Evolutionary conservation across 768 basidiomycete species (phyloP).

Genomic region (Kondoa malvinella): DNA sequence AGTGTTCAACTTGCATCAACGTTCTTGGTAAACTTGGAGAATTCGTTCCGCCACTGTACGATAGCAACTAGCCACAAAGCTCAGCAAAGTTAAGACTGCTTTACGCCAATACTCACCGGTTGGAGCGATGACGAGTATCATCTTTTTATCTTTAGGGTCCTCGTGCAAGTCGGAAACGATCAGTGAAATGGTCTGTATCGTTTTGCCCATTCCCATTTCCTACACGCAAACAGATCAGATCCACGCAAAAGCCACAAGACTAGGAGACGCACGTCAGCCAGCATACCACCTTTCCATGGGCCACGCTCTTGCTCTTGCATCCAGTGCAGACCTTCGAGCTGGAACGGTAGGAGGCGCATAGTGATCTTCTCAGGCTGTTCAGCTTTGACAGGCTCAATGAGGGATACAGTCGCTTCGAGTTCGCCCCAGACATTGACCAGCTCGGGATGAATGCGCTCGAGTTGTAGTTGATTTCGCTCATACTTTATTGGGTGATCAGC

Average conservation of each 20-base stretch:
- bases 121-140: slow-evolving; percentile 74
- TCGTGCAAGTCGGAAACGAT: slow-evolving; percentile 50
- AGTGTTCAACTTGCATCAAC: slow-evolving; percentile 33
- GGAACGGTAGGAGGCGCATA: slow-evolving; percentile 76
- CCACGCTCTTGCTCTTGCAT: slow-evolving; percentile 84
- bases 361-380: slow-evolving; percentile 70
- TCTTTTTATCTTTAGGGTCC: slow-evolving; percentile 37
- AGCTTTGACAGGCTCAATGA: slow-evolving; percentile 50
- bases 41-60: slow-evolving; percentile 85
- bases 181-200: slow-evolving; percentile 87
- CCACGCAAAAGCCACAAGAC: slow-evolving; percentile 4
- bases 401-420: slow-evolving; percentile 45
- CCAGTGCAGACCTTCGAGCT: slow-evolving; percentile 86
- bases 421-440: slow-evolving; percentile 76
- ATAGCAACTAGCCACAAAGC: slow-evolving; percentile 36
- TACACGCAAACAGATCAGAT: slow-evolving; percentile 6
- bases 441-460: slow-evolving; percentile 13
- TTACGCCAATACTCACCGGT: slow-evolving; percentile 14
- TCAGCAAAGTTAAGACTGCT: slow-evolving; percentile 3
- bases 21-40: slow-evolving; percentile 63
- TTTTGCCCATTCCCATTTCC: slow-evolving; percentile 62
- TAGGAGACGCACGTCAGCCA: slow-evolving; percentile 31
- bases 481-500: slow-evolving; percentile 9
- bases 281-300: slow-evolving; percentile 59
- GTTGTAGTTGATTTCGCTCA: slow-evolving; percentile 15